Evolutionary conservation across 2,329 filamentous ascomycete species (phyloP).

Genomic region (Ceratocystis eucalypticola): DNA sequence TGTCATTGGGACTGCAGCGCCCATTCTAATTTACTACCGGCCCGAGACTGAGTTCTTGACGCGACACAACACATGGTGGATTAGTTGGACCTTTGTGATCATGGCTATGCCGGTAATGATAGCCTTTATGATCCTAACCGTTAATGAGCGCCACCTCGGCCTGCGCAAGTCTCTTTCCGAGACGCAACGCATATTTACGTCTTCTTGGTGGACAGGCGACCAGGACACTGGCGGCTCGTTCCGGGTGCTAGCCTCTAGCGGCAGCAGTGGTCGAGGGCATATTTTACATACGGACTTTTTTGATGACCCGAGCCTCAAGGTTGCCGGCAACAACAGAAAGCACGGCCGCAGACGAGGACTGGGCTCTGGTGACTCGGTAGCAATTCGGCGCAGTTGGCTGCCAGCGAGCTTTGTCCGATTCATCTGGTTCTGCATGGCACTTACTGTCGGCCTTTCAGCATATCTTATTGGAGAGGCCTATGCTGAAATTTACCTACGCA

Average conservation of each 20-base stretch:
- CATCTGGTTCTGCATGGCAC: conserved; percentile 53
- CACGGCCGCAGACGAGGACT: conserved; percentile 6
- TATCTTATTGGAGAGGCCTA: conserved; percentile 57
- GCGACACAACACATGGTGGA: conserved; percentile 53
- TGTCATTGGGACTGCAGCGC: conserved; percentile 43
- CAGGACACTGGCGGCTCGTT: conserved; percentile 32
- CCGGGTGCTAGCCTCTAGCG: conserved; percentile 25
- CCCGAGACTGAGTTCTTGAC: conserved; percentile 41
- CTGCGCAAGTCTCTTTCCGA: conserved; percentile 49
- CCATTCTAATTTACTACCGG: conserved; percentile 46
- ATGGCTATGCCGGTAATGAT: conserved; percentile 57
- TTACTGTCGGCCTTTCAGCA: conserved; percentile 48
- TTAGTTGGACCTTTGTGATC: conserved; percentile 54
- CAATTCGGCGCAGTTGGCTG: conserved; percentile 42
- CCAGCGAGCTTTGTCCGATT: conserved; percentile 56
- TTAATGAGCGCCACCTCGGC: conserved; percentile 48
- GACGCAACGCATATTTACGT: conserved; percentile 53
- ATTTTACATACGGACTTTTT: conserved; percentile 17
- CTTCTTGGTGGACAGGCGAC: conserved; percentile 52
- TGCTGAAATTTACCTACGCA: conserved; percentile 54
- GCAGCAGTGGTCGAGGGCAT: conserved; percentile 27
- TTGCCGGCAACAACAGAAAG: conserved; percentile 4
- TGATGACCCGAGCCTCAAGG: conserved; percentile 19
- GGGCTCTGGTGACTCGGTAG: conserved; percentile 23
- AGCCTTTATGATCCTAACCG: conserved; percentile 49